phyloP scores from a whole-genome alignment of 768 basidiomycete genomes.

The Termitomyces bulborhizus region DNA sequence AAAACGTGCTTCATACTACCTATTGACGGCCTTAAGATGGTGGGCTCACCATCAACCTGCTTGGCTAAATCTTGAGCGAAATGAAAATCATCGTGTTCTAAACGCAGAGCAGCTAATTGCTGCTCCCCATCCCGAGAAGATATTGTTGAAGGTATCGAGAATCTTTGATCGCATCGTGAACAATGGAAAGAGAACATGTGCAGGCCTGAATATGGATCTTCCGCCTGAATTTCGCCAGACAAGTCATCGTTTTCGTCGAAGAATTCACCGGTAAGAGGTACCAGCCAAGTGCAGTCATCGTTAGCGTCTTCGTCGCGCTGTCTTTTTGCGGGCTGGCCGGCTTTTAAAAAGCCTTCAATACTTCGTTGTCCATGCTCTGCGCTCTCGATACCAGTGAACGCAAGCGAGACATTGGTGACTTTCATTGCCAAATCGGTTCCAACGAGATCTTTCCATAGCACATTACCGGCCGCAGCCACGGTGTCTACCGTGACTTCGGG shows the following conservation, averaged over 20 bases:
- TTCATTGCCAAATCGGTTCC: conserved; percentile 51
- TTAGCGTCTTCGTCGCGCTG: conserved; percentile 24
- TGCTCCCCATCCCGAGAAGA: conserved; percentile 25
- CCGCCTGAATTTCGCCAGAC: background rate
- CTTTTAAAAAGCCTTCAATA: conserved; percentile 83
- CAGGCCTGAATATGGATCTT: background rate
- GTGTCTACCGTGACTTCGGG: conserved; percentile 67
- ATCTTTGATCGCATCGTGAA: conserved; percentile 46
- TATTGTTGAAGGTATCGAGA: conserved; percentile 23
- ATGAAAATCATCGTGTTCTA: conserved; percentile 89
- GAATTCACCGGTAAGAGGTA: conserved; percentile 1
- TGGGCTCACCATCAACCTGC: conserved; percentile 21
- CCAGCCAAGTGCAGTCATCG: conserved; percentile 5
- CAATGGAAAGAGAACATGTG: conserved; percentile 43
- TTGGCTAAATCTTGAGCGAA: conserved; percentile 74
- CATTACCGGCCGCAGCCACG: conserved; percentile 70
- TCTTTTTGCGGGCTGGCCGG: conserved; percentile 31
- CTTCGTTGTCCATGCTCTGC: conserved; percentile 75
- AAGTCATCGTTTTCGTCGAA: background rate
- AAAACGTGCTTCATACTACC: background rate
- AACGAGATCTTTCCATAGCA: conserved; percentile 85
- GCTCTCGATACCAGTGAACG: conserved; percentile 73
- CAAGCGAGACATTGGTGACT: conserved; percentile 65
- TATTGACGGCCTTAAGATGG: conserved; percentile 10
- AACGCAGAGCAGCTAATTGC: conserved; percentile 35